Conservation (phyloP, 164 flowering plant genomes). For the Buxus sempervirens region DNA sequence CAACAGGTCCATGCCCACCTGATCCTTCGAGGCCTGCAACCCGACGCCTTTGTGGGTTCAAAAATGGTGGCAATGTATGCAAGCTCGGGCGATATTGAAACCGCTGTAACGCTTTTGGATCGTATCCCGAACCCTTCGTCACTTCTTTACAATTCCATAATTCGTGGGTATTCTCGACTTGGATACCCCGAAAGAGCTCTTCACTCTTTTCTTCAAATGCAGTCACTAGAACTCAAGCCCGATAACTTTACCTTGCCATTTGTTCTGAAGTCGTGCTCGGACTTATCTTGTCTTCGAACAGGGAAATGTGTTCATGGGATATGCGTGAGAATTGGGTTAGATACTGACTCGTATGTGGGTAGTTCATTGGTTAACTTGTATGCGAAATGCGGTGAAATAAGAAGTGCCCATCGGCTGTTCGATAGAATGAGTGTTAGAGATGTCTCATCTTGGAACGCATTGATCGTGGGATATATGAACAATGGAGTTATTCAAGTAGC, state of each 20-base stretch:
- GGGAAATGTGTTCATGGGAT: conserved; percentile 44
- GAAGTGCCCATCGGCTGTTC: conserved; percentile 33
- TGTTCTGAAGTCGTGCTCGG: conserved; percentile 44
- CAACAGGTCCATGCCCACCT: conserved; percentile 50
- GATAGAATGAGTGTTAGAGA: conserved; percentile 40
- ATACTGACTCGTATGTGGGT: conserved; percentile 42
- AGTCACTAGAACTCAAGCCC: conserved; percentile 19
- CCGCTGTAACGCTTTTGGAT: conserved; percentile 28
- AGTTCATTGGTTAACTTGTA: conserved; percentile 55
- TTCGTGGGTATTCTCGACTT: conserved; percentile 35
- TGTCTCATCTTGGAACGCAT: conserved; percentile 50
- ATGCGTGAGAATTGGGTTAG: conserved; percentile 38
- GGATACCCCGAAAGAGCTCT: conserved; percentile 23
- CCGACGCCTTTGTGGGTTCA: conserved; percentile 38
- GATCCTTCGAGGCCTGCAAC: conserved; percentile 36
- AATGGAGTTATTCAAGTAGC: conserved; percentile 32
- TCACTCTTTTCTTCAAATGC: conserved; percentile 24
- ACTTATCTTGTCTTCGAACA: conserved; percentile 14
- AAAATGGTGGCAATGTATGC: conserved; percentile 61
- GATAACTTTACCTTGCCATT: conserved; percentile 56
- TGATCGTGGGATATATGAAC: conserved; percentile 53
- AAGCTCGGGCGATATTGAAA: conserved; percentile 40
- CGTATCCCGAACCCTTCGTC: conserved; percentile 18
- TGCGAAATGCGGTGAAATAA: conserved; percentile 40
- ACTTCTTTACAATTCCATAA: conserved; percentile 42